phyloP scores from a whole-genome alignment of 2,329 filamentous ascomycete species.

The Xylariomycetidae sp. region DNA sequence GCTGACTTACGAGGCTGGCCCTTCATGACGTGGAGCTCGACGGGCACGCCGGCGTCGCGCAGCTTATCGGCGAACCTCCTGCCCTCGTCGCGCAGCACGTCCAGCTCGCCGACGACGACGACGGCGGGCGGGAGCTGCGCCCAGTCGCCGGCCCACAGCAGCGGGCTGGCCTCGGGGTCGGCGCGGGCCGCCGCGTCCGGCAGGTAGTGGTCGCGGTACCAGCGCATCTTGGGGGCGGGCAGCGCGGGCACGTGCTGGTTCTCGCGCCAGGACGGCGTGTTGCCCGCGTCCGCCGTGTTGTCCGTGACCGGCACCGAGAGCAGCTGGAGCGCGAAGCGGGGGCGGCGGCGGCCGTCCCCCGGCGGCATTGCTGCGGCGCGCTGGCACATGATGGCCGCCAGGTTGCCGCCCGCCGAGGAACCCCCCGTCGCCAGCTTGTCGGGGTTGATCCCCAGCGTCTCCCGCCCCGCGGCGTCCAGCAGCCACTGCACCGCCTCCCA shows the following conservation, averaged over 20 bases:
- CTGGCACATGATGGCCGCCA: conserved; percentile 47
- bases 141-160: conserved; percentile 47
- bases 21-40: conserved; percentile 43
- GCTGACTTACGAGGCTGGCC: too few relatives aligned
- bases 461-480: conserved; percentile 17
- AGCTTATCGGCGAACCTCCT: conserved; percentile 45
- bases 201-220: conserved; percentile 54
- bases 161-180: conserved; percentile 47
- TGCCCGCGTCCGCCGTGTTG: conserved; percentile 43
- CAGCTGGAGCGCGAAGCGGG: conserved; percentile 40
- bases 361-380: conserved; percentile 29
- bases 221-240: conserved; percentile 52
- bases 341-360: conserved; percentile 26
- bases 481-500: conserved; percentile 50
- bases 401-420: conserved; percentile 46
- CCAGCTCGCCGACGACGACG: conserved; percentile 47
- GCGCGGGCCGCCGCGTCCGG: conserved; percentile 38
- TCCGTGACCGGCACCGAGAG: conserved; percentile 53
- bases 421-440: conserved; percentile 41
- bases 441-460: conserved; percentile 32
- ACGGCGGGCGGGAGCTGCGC: conserved; percentile 41
- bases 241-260: conserved; percentile 47
- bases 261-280: conserved; percentile 41
- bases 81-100: conserved; percentile 50
- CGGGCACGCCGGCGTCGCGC: conserved; percentile 37